Percentiles rank a stretch among this genome's conserved stretches.
These are phyloP conservation scores for Pseudocercospora cruenta DNA, from an alignment of 2,329 filamentous ascomycete genomes.

Conservation along the genomic window DNA sequence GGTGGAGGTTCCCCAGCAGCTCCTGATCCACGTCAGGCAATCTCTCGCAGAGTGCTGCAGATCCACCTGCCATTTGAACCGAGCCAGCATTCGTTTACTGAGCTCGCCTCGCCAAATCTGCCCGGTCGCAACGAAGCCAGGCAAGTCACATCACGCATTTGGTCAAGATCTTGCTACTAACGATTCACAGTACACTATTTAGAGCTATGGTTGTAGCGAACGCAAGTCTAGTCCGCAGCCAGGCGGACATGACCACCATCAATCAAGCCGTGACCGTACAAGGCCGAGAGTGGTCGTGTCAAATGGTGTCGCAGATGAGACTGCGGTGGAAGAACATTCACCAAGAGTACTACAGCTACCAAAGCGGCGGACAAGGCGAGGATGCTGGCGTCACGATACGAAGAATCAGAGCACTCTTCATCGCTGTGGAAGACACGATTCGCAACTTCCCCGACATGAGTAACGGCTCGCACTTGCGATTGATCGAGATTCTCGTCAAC, in stretches of 20 bases:
- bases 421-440: slow-evolving; percentile 17
- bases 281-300: slow-evolving; percentile 12
- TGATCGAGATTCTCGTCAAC: slow-evolving; percentile 10
- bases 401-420: slow-evolving; percentile 17
- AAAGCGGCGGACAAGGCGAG: background rate
- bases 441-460: slow-evolving; percentile 8
- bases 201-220: background rate
- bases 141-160: background rate
- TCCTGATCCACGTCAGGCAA: background rate
- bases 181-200: slow-evolving; percentile 10
- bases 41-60: slow-evolving; percentile 4
- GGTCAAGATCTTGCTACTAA: background rate
- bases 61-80: slow-evolving; percentile 14
- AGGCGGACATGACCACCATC: background rate
- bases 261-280: slow-evolving; percentile 10
- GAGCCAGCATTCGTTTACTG: slow-evolving; percentile 3
- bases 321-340: slow-evolving; percentile 13
- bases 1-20: slow-evolving; percentile 7
- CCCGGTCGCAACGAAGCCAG: slow-evolving; percentile 10
- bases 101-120: slow-evolving; percentile 6
- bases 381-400: slow-evolving; percentile 21
- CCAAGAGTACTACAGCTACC: slow-evolving; percentile 4
- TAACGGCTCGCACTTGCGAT: slow-evolving; percentile 3
- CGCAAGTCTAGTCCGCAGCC: slow-evolving; percentile 2
- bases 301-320: slow-evolving; percentile 11